Percentiles rank a stretch among this genome's conserved stretches.
phyloP scores from a whole-genome alignment of 176 grass and related monocot genomes.

The Oryza rufipogon region DNA sequence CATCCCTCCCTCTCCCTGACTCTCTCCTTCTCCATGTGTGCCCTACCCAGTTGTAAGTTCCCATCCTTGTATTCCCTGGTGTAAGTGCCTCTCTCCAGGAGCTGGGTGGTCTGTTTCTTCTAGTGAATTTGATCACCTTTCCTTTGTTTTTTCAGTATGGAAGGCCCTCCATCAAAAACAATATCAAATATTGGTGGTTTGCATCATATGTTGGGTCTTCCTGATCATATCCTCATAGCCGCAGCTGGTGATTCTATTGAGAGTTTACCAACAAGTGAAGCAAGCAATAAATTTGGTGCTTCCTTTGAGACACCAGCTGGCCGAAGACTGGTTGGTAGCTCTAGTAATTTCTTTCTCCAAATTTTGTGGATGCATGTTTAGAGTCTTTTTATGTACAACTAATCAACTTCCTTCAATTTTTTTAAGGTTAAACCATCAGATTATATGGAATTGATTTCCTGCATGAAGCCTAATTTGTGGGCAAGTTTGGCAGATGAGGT shows the following conservation, averaged over 20 bases:
- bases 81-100: neutral
- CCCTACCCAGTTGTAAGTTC: slow-evolving; percentile 83
- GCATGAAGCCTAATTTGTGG: slow-evolving; percentile 81
- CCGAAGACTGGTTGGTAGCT: slow-evolving; percentile 64
- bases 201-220: slow-evolving; percentile 72
- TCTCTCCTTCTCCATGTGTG: slow-evolving; percentile 83
- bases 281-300: slow-evolving; percentile 76
- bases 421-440: slow-evolving; percentile 76
- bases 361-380: slow-evolving; percentile 18
- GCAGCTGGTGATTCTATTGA: slow-evolving; percentile 78
- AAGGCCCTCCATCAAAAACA: slow-evolving; percentile 62
- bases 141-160: slow-evolving; percentile 56
- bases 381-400: neutral
- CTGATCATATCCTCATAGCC: slow-evolving; percentile 73
- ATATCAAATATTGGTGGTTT: slow-evolving; percentile 77
- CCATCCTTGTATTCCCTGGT: neutral
- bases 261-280: slow-evolving; percentile 72
- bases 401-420: neutral
- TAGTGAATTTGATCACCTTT: slow-evolving; percentile 2
- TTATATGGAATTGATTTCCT: slow-evolving; percentile 88
- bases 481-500: slow-evolving; percentile 91
- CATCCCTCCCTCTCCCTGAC: slow-evolving; percentile 70
- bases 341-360: slow-evolving; percentile 8
- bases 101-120: neutral
- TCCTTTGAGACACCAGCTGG: slow-evolving; percentile 88